Conservation (phyloP, 2,329 filamentous ascomycete species). For the Claviceps purpurea region DNA sequence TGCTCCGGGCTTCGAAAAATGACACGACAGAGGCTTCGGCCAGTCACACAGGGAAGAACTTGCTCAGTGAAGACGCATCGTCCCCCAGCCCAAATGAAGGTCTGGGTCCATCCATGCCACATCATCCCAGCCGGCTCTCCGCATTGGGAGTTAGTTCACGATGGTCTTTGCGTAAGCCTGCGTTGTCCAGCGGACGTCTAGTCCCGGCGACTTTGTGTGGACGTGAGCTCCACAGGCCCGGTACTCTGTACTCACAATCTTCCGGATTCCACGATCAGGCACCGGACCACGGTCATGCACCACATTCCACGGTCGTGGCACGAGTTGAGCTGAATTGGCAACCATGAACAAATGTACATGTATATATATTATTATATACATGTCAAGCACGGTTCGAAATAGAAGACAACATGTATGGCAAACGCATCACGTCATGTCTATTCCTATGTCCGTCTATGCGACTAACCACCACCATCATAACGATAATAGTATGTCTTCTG, state of each 20-base stretch:
- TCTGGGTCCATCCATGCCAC: constrained; percentile 18
- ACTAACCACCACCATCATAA: constrained; percentile 30
- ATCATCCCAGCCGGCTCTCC: constrained; percentile 21
- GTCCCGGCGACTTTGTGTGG: constrained; percentile 33
- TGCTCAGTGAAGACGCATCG: constrained; percentile 13
- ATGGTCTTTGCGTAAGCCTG: constrained; percentile 29
- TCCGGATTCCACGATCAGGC: too few relatives aligned
- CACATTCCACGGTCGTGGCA: constrained; percentile 45
- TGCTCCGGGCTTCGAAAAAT: constrained; percentile 15
- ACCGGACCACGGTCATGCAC: constrained; percentile 28
- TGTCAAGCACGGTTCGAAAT: neutral
- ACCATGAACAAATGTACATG: too few relatives aligned
- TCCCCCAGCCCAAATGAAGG: constrained; percentile 23
- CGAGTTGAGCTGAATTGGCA: constrained; percentile 28
- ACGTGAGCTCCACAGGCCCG: too few relatives aligned
- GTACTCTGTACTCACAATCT: too few relatives aligned
- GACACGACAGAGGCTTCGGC: constrained; percentile 16
- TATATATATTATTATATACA: too few relatives aligned
- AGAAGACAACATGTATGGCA: neutral
- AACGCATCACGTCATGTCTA: constrained; percentile 1
- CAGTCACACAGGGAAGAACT: constrained; percentile 14
- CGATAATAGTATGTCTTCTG: constrained; percentile 51
- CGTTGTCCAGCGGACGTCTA: constrained; percentile 28
- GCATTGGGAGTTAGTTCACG: constrained; percentile 27
- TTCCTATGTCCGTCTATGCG: neutral